phyloP scores from a whole-genome alignment of 345 rosid genomes.

The Camelina sativa region DNA sequence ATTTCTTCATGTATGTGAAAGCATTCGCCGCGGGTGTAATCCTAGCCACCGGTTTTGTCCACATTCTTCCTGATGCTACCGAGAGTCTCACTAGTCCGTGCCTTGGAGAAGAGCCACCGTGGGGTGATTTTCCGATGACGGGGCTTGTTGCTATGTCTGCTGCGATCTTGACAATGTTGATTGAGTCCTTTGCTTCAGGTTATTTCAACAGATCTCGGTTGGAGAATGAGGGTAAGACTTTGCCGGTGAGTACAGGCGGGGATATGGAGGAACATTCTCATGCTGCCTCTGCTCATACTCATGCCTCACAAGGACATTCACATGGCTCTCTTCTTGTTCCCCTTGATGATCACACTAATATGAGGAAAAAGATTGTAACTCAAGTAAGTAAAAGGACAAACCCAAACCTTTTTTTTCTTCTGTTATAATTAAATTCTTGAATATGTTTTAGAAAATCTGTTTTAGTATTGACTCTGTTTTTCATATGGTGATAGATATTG shows the following conservation, averaged over 20 bases:
- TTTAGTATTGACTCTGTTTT: background rate
- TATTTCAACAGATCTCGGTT: slow-evolving; percentile 47
- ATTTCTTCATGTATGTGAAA: slow-evolving; percentile 62
- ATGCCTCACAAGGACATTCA: slow-evolving; percentile 63
- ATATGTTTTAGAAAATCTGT: background rate
- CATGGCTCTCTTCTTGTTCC: slow-evolving; percentile 53
- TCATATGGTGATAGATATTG: slow-evolving; percentile 46
- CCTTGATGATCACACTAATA: slow-evolving; percentile 20
- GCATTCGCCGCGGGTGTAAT: slow-evolving; percentile 76
- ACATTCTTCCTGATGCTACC: slow-evolving; percentile 69
- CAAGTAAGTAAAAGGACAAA: slow-evolving; percentile 37
- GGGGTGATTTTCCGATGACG: slow-evolving; percentile 64
- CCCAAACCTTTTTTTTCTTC: background rate
- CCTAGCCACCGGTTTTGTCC: slow-evolving; percentile 68
- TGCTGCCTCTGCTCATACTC: slow-evolving; percentile 56
- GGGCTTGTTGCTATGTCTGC: slow-evolving; percentile 67
- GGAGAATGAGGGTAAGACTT: slow-evolving; percentile 35
- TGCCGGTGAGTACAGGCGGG: slow-evolving; percentile 28
- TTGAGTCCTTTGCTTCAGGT: slow-evolving; percentile 60
- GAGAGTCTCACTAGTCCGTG: slow-evolving; percentile 59
- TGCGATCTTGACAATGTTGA: slow-evolving; percentile 57
- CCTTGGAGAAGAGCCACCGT: slow-evolving; percentile 45
- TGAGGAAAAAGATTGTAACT: slow-evolving; percentile 50
- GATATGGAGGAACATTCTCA: slow-evolving; percentile 38
- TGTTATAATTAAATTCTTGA: too few species aligned